Conservation (phyloP, 2,329 filamentous ascomycete species). For the Ceratocystis colombiana region DNA sequence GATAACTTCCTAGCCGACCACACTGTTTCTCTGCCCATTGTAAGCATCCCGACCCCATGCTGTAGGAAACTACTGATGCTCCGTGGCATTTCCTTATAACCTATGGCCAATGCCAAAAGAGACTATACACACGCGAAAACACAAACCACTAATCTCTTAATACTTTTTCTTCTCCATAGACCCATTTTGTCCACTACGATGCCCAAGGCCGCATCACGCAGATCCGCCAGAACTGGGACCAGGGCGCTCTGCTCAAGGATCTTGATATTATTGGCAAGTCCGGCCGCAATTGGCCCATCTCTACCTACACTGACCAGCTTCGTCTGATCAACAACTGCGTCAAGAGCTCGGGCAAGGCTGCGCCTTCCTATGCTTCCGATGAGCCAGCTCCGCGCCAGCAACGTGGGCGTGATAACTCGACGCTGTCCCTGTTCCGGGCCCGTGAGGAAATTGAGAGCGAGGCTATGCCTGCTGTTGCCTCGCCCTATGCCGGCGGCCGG, state of each 20-base stretch:
- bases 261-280: constrained; percentile 86
- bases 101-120: neutral
- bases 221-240: constrained; percentile 90
- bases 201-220: constrained; percentile 66
- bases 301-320: constrained; percentile 73
- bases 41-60: constrained; percentile 39
- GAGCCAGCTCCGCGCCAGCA: constrained; percentile 22
- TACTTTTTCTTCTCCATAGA: constrained; percentile 39
- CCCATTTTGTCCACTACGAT: constrained; percentile 83
- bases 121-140: neutral
- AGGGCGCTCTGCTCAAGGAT: constrained; percentile 83
- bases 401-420: constrained; percentile 42
- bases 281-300: constrained; percentile 90
- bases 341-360: constrained; percentile 38
- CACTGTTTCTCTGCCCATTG: constrained; percentile 67
- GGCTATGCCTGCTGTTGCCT: constrained; percentile 43
- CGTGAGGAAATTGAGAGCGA: constrained; percentile 51
- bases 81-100: neutral
- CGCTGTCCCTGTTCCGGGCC: constrained; percentile 63
- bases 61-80: constrained; percentile 1
- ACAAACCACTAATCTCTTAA: neutral
- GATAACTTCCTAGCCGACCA: constrained; percentile 89
- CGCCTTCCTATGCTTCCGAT: constrained; percentile 8
- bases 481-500: constrained; percentile 49
- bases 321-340: constrained; percentile 59